phyloP scores from a whole-genome alignment of 805 yeast species.

The Yamadazyma sp. region DNA sequence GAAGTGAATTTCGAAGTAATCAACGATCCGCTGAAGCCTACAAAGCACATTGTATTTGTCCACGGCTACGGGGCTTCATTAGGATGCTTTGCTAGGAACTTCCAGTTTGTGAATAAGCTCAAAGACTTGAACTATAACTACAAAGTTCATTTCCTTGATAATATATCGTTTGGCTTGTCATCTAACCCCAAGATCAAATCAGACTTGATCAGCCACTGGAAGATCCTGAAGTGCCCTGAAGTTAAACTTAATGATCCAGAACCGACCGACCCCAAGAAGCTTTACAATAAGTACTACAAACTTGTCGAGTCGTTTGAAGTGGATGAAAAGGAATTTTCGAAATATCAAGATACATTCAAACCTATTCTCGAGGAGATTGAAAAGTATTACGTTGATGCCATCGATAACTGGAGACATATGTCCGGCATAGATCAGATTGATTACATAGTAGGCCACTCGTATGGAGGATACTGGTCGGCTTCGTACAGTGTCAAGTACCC shows the following conservation, averaged over 20 bases:
- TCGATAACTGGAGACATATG: conserved; percentile 63
- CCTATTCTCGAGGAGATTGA: conserved; percentile 49
- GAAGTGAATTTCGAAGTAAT: conserved; percentile 33
- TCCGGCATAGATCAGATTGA: conserved; percentile 51
- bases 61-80: conserved; percentile 60
- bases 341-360: conserved; percentile 34
- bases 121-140: conserved; percentile 34
- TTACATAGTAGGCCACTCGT: conserved; percentile 73
- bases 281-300: conserved; percentile 41
- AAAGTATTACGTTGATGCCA: conserved; percentile 52
- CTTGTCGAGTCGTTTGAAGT: conserved; percentile 35
- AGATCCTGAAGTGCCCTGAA: conserved; percentile 20
- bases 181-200: conserved; percentile 41
- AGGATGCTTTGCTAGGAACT: conserved; percentile 57
- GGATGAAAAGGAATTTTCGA: conserved; percentile 24
- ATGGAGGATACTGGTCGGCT: conserved; percentile 73
- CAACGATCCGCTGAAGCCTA: conserved; percentile 22
- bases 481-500: conserved; percentile 64
- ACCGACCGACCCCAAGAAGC: conserved; percentile 27
- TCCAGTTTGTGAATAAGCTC: conserved; percentile 38
- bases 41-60: conserved; percentile 48
- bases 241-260: conserved; percentile 27
- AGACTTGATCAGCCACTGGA: conserved; percentile 21
- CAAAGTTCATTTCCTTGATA: conserved; percentile 51
- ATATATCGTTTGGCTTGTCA: conserved; percentile 51